Evolutionary conservation across 163 green algal species (phyloP).

Genomic region (Prototheca wickerhamii): DNA sequence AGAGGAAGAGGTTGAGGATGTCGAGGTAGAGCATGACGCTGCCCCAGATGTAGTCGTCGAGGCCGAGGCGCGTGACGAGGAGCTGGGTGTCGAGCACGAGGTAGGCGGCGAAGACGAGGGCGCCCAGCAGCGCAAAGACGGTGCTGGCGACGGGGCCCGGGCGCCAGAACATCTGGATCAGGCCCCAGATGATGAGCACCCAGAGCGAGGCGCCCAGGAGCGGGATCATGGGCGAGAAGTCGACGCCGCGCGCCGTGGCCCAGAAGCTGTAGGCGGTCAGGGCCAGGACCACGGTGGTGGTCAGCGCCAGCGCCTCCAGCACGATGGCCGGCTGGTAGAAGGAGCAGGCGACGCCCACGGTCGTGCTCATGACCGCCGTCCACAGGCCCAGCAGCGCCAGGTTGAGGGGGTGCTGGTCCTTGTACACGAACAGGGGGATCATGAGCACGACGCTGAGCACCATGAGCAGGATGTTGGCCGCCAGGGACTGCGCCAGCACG

Average conservation of each 20-base stretch:
- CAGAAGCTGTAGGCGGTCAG: conserved; percentile 64
- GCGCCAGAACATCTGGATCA: conserved; percentile 58
- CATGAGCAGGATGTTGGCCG: conserved; percentile 8
- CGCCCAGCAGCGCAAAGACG: conserved; percentile 52
- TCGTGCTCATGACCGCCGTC: conserved; percentile 34
- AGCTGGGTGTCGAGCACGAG: conserved; percentile 59
- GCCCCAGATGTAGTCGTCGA: conserved; percentile 56
- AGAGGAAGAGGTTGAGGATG: conserved; percentile 56
- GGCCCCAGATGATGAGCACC: conserved; percentile 44
- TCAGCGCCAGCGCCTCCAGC: conserved; percentile 54
- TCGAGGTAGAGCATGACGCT: conserved; percentile 47
- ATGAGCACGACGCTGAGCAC: conserved; percentile 26
- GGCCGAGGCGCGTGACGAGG: conserved; percentile 30
- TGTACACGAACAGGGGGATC: conserved; percentile 61
- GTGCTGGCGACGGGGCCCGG: conserved; percentile 26
- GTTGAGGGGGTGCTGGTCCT: conserved; percentile 51
- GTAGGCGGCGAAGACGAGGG: conserved; percentile 53
- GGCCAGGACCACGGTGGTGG: conserved; percentile 38
- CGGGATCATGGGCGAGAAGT: conserved; percentile 40
- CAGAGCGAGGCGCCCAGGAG: conserved; percentile 30
- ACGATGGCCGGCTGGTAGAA: conserved; percentile 45
- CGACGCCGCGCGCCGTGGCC: conserved; percentile 40
- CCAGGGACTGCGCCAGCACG: not conserved
- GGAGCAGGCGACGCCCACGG: conserved; percentile 43
- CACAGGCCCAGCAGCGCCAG: conserved; percentile 44